Evolutionary conservation across 768 basidiomycete genomes (phyloP).

Genomic region (Hypholoma sublateritium): DNA sequence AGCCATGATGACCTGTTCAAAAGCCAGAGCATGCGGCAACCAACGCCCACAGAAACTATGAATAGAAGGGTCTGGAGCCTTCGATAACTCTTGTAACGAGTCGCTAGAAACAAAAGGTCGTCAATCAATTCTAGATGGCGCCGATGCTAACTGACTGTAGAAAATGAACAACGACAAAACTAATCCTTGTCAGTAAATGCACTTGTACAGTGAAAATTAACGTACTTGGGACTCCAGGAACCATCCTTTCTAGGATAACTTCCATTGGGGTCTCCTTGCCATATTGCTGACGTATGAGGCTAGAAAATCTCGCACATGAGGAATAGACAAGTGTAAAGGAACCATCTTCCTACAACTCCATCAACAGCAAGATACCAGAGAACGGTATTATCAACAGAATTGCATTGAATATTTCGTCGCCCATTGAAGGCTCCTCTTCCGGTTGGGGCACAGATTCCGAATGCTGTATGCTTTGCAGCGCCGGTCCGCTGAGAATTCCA

Average conservation of each 20-base stretch:
- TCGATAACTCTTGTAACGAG: conserved; percentile 58
- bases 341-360: conserved; percentile 73
- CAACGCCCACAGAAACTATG: conserved; percentile 52
- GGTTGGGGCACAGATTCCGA: conserved; percentile 19
- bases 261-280: conserved; percentile 52
- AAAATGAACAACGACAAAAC: conserved; percentile 77
- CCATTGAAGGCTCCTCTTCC: conserved; percentile 42
- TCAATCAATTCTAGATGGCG: background rate
- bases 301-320: conserved; percentile 24
- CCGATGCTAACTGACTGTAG: conserved; percentile 51
- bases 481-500: conserved; percentile 46
- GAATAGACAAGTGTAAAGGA: background rate
- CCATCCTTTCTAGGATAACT: conserved; percentile 55
- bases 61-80: conserved; percentile 60
- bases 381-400: conserved; percentile 69
- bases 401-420: conserved; percentile 72
- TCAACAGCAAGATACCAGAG: conserved; percentile 71
- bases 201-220: conserved; percentile 4
- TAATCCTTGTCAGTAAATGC: conserved; percentile 25
- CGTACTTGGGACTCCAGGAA: conserved; percentile 73
- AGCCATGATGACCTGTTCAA: conserved; percentile 70
- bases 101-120: conserved; percentile 39
- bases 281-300: conserved; percentile 80
- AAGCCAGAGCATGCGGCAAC: conserved; percentile 68
- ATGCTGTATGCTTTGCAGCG: conserved; percentile 7